Percentiles rank a stretch among this genome's conserved stretches.
Evolutionary conservation across 371 early-diverging fungal species (phyloP).

Genomic region (Rhizopus delemar): DNA sequence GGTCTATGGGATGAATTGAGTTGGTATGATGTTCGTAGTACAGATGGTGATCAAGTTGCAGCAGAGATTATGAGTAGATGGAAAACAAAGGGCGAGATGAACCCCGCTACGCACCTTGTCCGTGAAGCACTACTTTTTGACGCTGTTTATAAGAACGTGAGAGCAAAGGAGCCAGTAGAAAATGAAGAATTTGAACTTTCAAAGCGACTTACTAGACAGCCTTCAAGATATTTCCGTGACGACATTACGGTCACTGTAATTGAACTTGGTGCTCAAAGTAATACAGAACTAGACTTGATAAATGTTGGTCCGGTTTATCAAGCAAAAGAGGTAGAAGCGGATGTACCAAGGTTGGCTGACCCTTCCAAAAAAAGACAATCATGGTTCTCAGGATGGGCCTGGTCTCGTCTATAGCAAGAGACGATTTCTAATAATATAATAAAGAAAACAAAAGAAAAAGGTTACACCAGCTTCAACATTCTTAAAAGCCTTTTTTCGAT

Average conservation of each 20-base stretch:
- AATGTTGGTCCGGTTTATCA: slow-evolving; percentile 33
- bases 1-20: slow-evolving; percentile 90
- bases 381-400: slow-evolving; percentile 46
- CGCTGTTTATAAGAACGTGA: slow-evolving; percentile 43
- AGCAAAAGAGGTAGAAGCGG: slow-evolving; percentile 27
- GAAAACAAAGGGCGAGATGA: slow-evolving; percentile 49
- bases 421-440: not conserved
- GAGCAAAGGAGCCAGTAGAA: slow-evolving; percentile 26
- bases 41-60: slow-evolving; percentile 40
- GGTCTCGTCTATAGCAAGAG: slow-evolving; percentile 33
- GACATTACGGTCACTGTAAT: slow-evolving; percentile 93
- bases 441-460: not conserved
- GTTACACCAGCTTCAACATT: too few relatives aligned
- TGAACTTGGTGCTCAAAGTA: slow-evolving; percentile 51
- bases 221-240: slow-evolving; percentile 81
- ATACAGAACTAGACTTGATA: slow-evolving; percentile 7
- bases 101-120: slow-evolving; percentile 87
- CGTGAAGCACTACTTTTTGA: slow-evolving; percentile 68
- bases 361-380: slow-evolving; percentile 17
- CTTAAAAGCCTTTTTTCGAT: too few relatives aligned
- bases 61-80: slow-evolving; percentile 40
- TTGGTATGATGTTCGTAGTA: slow-evolving; percentile 65
- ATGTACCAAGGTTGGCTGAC: slow-evolving; percentile 27
- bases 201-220: slow-evolving; percentile 43
- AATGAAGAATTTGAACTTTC: slow-evolving; percentile 42